Evolutionary conservation across 208 protist species (phyloP).

Genomic region (Acanthamoeba castellanii): DNA sequence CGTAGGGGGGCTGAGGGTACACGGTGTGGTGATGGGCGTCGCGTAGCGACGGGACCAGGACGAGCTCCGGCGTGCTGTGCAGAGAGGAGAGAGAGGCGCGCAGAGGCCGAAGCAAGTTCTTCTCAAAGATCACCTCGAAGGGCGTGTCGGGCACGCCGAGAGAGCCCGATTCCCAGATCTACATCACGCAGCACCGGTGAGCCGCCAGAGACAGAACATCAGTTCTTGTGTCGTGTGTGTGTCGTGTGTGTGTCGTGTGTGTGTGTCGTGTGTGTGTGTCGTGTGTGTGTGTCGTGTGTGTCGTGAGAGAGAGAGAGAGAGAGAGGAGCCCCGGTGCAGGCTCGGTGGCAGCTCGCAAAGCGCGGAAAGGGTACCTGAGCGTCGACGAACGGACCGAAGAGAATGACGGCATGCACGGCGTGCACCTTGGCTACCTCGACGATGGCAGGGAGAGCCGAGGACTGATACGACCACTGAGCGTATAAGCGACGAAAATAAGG

Average conservation of each 20-base stretch:
- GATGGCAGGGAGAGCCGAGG: background rate
- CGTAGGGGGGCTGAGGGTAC: background rate
- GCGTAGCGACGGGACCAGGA: background rate
- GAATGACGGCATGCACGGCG: background rate
- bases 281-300: too few species aligned
- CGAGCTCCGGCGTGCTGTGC: background rate
- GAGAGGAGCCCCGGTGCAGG: too few species aligned
- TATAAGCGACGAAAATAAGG: too few species aligned
- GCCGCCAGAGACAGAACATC: too few species aligned
- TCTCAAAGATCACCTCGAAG: background rate
- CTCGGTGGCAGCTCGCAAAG: too few species aligned
- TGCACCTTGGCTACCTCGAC: background rate
- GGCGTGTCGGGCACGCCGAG: background rate
- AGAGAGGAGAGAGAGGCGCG: background rate
- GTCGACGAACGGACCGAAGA: background rate
- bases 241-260: too few species aligned
- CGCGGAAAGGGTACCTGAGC: background rate
- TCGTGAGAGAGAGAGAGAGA: too few species aligned
- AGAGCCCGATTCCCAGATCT: background rate
- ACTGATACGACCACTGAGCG: background rate
- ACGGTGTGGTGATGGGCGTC: constrained; percentile 8
- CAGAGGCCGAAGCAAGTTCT: constrained; percentile 3
- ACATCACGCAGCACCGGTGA: background rate
- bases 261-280: too few species aligned
- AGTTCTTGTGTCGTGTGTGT: too few species aligned